phyloP scores from a whole-genome alignment of 768 basidiomycete genomes.

The Hypholoma fasciculare region DNA sequence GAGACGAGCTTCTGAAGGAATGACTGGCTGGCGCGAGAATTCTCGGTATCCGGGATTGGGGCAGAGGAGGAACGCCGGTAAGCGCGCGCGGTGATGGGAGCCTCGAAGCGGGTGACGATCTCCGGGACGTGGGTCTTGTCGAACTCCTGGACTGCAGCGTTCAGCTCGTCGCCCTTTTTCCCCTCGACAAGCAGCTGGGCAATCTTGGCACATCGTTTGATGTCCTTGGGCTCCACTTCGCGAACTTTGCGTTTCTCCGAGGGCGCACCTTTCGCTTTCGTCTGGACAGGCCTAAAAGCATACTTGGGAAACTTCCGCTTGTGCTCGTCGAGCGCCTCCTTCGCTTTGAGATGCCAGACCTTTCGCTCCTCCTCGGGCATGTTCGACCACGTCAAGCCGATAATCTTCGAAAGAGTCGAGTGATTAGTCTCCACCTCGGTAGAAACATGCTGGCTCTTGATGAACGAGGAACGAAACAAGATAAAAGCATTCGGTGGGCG shows the following conservation, averaged over 20 bases:
- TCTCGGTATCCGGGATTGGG: slow-evolving; percentile 44
- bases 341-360: slow-evolving; percentile 78
- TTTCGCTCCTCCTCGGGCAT: slow-evolving; percentile 74
- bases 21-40: slow-evolving; percentile 21
- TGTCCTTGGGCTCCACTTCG: slow-evolving; percentile 67
- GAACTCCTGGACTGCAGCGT: slow-evolving; percentile 59
- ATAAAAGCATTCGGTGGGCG: slow-evolving; percentile 88
- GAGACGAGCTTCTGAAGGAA: slow-evolving; percentile 29
- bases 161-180: slow-evolving; percentile 58
- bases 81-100: slow-evolving; percentile 71
- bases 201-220: slow-evolving; percentile 66
- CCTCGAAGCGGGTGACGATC: slow-evolving; percentile 75
- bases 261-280: slow-evolving; percentile 43
- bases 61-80: slow-evolving; percentile 71
- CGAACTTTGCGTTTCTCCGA: slow-evolving; percentile 60
- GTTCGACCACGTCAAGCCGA: slow-evolving; percentile 81
- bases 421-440: slow-evolving; percentile 81
- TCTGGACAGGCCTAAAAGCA: slow-evolving; percentile 71
- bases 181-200: slow-evolving; percentile 66
- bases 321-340: slow-evolving; percentile 74
- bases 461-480: slow-evolving; percentile 82
- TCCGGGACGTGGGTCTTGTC: slow-evolving; percentile 59
- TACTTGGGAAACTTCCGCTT: slow-evolving; percentile 79
- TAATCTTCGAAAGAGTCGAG: slow-evolving; percentile 82
- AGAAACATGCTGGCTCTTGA: slow-evolving; percentile 76